These are phyloP conservation scores for Talaromyces funiculosus DNA, from an alignment of 2,329 filamentous ascomycete genomes.

Conservation along the genomic window DNA sequence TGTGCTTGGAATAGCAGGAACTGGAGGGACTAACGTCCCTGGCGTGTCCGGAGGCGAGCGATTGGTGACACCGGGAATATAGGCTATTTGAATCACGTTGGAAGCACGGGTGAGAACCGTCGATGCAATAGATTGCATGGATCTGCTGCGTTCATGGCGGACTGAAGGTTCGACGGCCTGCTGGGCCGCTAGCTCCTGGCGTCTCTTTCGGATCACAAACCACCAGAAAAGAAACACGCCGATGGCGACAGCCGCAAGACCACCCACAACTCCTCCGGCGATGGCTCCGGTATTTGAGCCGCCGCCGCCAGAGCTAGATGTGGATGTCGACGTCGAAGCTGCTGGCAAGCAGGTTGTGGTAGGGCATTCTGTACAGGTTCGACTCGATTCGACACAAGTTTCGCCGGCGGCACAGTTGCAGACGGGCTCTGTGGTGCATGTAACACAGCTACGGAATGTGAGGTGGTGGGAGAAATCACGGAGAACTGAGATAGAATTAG, in stretches of 20 bases:
- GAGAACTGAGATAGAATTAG: constrained; percentile 1
- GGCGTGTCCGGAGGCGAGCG: constrained; percentile 79
- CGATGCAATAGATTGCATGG: constrained; percentile 89
- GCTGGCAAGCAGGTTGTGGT: constrained; percentile 51
- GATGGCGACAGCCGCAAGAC: constrained; percentile 67
- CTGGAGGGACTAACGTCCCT: constrained; percentile 76
- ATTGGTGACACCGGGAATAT: constrained; percentile 95
- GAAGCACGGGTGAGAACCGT: constrained; percentile 93
- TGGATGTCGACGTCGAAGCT: constrained; percentile 23
- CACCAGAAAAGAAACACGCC: constrained; percentile 78
- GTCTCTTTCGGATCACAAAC: constrained; percentile 75
- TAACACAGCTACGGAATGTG: constrained; percentile 45
- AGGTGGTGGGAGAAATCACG: constrained; percentile 21
- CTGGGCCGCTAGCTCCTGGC: constrained; percentile 48
- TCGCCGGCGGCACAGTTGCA: constrained; percentile 57
- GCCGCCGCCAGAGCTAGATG: constrained; percentile 27
- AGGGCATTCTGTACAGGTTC: constrained; percentile 57
- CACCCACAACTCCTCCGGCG: constrained; percentile 84
- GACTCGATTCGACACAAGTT: constrained; percentile 55
- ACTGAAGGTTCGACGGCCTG: constrained; percentile 42
- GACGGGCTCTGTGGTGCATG: constrained; percentile 49
- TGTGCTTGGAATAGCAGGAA: constrained; percentile 74
- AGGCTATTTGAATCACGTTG: constrained; percentile 99
- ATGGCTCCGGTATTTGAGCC: constrained; percentile 75
- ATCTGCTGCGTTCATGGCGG: constrained; percentile 51